These are phyloP conservation scores for Cicer pinnatifidum DNA, from an alignment of 306 rosid genomes.

Conservation along the genomic window DNA sequence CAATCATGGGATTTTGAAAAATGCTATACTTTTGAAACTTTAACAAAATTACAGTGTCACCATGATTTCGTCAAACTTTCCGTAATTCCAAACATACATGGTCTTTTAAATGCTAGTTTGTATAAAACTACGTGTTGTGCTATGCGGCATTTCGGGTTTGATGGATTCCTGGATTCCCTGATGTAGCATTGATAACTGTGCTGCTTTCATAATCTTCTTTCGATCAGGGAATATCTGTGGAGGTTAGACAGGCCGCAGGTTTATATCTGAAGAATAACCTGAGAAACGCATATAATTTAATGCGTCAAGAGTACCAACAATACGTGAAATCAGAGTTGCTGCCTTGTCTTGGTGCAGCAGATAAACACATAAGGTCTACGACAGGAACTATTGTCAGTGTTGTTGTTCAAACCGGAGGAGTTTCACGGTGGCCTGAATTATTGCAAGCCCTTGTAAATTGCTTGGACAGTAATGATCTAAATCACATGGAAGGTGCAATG, in stretches of 20 bases:
- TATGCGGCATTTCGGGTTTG: conserved; percentile 2
- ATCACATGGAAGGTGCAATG: conserved; percentile 99
- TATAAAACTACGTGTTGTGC: not conserved
- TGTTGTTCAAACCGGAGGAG: conserved; percentile 80
- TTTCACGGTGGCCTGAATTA: conserved; percentile 91
- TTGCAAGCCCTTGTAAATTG: conserved; percentile 92
- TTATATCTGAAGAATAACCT: conserved; percentile 87
- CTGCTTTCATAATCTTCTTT: conserved; percentile 40
- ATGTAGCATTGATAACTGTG: conserved; percentile 24
- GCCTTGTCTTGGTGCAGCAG: conserved; percentile 91
- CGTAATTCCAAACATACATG: too few relatives aligned
- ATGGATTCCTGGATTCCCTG: not conserved
- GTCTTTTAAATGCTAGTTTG: not conserved
- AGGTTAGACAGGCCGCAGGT: conserved; percentile 97
- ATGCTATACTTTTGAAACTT: too few relatives aligned
- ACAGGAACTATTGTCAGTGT: conserved; percentile 88
- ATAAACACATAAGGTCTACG: conserved; percentile 87
- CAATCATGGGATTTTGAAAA: too few relatives aligned
- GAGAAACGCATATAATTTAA: conserved; percentile 58
- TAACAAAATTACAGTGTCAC: too few relatives aligned
- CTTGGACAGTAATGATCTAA: conserved; percentile 83
- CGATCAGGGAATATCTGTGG: conserved; percentile 81
- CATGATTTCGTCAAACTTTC: too few relatives aligned
- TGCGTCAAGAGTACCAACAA: conserved; percentile 77
- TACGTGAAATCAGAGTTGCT: conserved; percentile 91